Base-by-base conservation (phyloP, 1,284 basidiomycete genomes). In the Hypsizygus ulmarius region DNA sequence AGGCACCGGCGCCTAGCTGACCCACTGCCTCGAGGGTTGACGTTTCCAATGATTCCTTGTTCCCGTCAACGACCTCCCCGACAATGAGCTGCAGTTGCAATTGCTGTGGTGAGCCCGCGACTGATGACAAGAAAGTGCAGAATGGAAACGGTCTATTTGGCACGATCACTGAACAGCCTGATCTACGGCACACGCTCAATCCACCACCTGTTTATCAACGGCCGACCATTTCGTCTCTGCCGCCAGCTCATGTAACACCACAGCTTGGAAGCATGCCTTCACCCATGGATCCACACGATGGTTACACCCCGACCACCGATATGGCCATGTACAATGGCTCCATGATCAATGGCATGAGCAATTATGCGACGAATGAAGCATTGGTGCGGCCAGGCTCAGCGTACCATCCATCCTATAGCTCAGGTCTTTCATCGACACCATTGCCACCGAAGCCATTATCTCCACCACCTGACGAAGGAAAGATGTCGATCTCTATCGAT, bases 401-500 rank as follows among this genome's bases (percentile, higher is more conserved):
- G 12, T 69, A 67, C 52, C 61, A 64, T 12, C 67, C 69, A 4
- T 54, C 60, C 36, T 45, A 61, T 45, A 59, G 60, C n/a, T 38
- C 64, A 37, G n/a, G 51, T 50, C 39, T 58, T 56, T 39, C 58
- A 39, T 47, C 51, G 57, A 39, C 56, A 65, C 51, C 58, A 41
- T 35, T 60, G 42, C 56, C 58, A 25, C 56, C 61, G 27, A 53
- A 49, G 27, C 32, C 49, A 6, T 47, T 43, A 30, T 59, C 62
- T 36, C 49, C 58, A 11, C 48, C 52, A 14, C 50, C 63, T 4
- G 76, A 84, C 49, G 83, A 85, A 59, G 79, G 81, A 14, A 84
- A 81, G 59, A 74, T 90, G 68, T 87, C 84, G 11, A 74, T 90
- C 18, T 80, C 85, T 3, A 87, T 90, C 55, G 88, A 90, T 65